Evolutionary conservation across 805 yeast species (phyloP).

Genomic region (Yarrowia hollandica): DNA sequence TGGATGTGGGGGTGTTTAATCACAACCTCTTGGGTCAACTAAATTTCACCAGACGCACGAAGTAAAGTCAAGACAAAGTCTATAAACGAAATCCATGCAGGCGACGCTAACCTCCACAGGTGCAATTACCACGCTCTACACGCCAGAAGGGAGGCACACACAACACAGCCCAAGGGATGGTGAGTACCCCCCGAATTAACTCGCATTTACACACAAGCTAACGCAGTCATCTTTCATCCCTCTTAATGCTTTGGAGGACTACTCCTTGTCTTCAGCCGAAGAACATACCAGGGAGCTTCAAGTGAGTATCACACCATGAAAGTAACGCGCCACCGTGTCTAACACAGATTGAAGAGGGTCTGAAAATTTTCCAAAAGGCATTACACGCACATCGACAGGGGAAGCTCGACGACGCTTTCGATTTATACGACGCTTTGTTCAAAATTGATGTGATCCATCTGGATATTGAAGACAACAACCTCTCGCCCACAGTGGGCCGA

Average conservation of each 20-base stretch:
- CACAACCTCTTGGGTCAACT: too few species aligned
- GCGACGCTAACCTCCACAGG: conserved; percentile 6
- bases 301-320: conserved; percentile 38
- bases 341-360: conserved; percentile 68
- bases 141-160: not conserved
- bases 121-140: not conserved
- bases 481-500: conserved; percentile 70
- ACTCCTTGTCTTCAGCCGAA: conserved; percentile 66
- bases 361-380: conserved; percentile 71
- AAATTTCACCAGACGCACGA: conserved; percentile 16
- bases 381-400: conserved; percentile 57
- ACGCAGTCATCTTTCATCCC: conserved; percentile 71
- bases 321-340: not conserved
- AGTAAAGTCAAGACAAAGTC: not conserved
- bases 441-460: conserved; percentile 60
- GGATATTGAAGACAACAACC: conserved; percentile 30
- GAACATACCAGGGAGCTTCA: conserved; percentile 91
- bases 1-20: too few species aligned
- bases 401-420: conserved; percentile 52
- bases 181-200: not conserved
- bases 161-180: conserved; percentile 10
- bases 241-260: conserved; percentile 74
- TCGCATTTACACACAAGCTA: not conserved
- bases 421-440: conserved; percentile 62
- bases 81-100: conserved; percentile 1